Percentiles rank a stretch among this genome's conserved stretches.
phyloP scores from a whole-genome alignment of 2,329 filamentous ascomycete species.

The Exophiala sp. region DNA sequence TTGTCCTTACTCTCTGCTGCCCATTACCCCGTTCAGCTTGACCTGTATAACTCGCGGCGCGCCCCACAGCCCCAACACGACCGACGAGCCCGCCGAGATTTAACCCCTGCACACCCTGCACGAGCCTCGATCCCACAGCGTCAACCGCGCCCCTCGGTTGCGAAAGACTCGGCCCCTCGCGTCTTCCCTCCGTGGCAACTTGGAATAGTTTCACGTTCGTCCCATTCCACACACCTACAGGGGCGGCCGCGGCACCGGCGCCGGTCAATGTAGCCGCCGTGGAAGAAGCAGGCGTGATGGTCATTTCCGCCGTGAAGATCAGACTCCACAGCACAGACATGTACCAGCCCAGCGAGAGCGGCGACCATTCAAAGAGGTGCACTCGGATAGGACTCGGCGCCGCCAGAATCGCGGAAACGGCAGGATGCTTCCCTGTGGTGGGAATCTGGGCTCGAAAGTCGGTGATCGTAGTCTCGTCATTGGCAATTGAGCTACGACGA shows the following conservation, averaged over 20 bases:
- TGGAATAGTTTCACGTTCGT: conserved; percentile 84
- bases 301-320: conserved; percentile 86
- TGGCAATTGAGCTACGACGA: conserved; percentile 33
- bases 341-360: conserved; percentile 88
- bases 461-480: conserved; percentile 39
- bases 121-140: conserved; percentile 85
- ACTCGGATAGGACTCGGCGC: conserved; percentile 72
- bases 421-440: conserved; percentile 47
- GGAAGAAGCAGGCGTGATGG: conserved; percentile 47
- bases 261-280: conserved; percentile 27
- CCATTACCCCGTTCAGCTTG: not conserved
- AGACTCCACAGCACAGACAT: conserved; percentile 92
- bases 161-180: conserved; percentile 74
- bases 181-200: conserved; percentile 73
- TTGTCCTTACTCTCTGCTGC: not conserved
- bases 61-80: conserved; percentile 18
- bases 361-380: conserved; percentile 93
- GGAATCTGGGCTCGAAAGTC: conserved; percentile 43
- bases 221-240: conserved; percentile 90
- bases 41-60: not conserved
- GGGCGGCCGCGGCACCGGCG: conserved; percentile 62
- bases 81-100: conserved; percentile 58
- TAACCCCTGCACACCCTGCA: conserved; percentile 78
- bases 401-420: conserved; percentile 62
- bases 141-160: conserved; percentile 88